These are phyloP conservation scores for Arctium minus DNA, from an alignment of 129 eudicot genomes.

Conservation along the genomic window DNA sequence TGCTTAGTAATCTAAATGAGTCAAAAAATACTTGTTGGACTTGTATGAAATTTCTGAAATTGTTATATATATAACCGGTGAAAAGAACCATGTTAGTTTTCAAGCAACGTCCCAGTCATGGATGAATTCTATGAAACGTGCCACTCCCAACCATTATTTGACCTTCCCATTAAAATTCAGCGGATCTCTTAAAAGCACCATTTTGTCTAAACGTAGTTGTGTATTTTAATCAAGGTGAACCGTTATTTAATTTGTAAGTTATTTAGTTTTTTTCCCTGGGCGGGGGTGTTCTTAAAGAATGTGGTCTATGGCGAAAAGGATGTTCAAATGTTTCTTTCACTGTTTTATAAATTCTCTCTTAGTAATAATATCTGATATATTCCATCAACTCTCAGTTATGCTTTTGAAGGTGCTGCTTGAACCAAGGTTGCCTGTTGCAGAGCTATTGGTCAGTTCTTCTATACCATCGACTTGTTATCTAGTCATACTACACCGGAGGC, in stretches of 20 bases:
- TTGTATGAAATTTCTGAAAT: background rate
- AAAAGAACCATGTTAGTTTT: background rate
- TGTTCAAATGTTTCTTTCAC: background rate
- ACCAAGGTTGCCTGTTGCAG: conserved; percentile 53
- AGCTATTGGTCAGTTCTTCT: conserved; percentile 56
- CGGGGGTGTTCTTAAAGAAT: background rate
- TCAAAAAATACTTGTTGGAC: background rate
- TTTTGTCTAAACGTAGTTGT: too few species aligned
- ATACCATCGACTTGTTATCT: conserved; percentile 8
- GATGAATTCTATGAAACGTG: background rate
- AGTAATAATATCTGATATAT: conserved; percentile 6
- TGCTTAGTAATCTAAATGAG: background rate
- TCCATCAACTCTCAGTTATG: conserved; percentile 42
- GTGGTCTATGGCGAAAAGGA: background rate
- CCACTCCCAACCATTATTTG: background rate
- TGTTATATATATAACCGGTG: background rate
- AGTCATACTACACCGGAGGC: background rate
- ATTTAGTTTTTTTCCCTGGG: background rate
- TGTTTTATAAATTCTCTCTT: background rate
- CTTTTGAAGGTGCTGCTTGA: conserved; percentile 75
- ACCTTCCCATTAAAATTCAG: background rate
- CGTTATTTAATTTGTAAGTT: background rate
- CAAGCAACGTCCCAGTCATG: background rate
- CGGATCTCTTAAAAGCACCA: too few species aligned
- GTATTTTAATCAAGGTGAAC: background rate